Percentiles rank a stretch among this genome's conserved stretches.
Evolutionary conservation across 768 basidiomycete species (phyloP).

Genomic region (Pholiota conissans): DNA sequence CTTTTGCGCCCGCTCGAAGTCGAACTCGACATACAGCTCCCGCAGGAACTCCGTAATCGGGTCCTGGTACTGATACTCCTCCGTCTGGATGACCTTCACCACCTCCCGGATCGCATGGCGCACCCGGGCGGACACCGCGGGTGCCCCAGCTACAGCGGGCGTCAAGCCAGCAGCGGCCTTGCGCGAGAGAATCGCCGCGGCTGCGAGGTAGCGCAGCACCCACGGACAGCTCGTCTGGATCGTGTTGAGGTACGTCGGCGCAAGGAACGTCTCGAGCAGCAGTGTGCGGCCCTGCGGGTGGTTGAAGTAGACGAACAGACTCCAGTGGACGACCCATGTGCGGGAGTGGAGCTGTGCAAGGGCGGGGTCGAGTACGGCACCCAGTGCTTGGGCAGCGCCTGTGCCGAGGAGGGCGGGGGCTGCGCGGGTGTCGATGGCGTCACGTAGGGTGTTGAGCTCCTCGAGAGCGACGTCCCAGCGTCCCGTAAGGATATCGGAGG

Average conservation of each 20-base stretch:
- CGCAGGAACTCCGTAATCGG: conserved; percentile 92
- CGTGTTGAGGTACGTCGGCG: conserved; percentile 96
- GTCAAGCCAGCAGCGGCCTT: conserved; percentile 59
- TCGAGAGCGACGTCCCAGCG: conserved; percentile 94
- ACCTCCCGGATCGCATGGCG: conserved; percentile 89
- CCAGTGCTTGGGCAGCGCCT: conserved; percentile 21
- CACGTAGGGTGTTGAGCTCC: conserved; percentile 93
- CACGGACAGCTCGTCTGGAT: conserved; percentile 96
- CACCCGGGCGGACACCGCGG: conserved; percentile 63
- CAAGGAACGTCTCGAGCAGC: conserved; percentile 94
- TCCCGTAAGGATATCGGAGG: conserved; percentile 92
- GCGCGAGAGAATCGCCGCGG: conserved; percentile 90
- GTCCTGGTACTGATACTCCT: conserved; percentile 95
- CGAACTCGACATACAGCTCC: conserved; percentile 93
- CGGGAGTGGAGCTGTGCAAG: conserved; percentile 89
- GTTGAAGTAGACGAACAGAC: conserved; percentile 97
- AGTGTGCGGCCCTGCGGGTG: conserved; percentile 88
- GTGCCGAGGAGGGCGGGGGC: conserved; percentile 48
- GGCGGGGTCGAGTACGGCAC: conserved; percentile 59
- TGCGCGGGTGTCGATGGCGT: conserved; percentile 82
- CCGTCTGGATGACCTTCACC: conserved; percentile 91
- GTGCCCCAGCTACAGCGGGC: conserved; percentile 30
- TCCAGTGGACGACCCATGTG: conserved; percentile 98
- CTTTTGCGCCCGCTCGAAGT: conserved; percentile 92
- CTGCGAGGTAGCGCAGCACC: conserved; percentile 92